Percentiles rank a stretch among this genome's conserved stretches.
These are phyloP conservation scores for Coniochaeta hoffmannii DNA, from an alignment of 2,329 filamentous ascomycete species.

Conservation along the genomic window DNA sequence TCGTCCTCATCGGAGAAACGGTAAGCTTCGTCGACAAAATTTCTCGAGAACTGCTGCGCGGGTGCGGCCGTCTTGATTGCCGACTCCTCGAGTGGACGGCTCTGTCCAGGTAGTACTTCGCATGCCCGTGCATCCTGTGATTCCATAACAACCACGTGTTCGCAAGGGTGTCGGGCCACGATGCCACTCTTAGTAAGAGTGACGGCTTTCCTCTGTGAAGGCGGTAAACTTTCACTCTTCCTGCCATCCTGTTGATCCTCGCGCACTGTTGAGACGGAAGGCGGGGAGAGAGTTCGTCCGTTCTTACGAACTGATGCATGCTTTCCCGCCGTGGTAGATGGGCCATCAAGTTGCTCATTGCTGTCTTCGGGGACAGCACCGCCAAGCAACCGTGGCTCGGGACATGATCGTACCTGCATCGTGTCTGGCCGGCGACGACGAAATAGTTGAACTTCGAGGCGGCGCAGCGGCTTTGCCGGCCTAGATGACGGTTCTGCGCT, in stretches of 20 bases:
- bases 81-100: neutral
- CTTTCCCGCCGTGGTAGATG: neutral
- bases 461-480: neutral
- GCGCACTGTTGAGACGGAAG: neutral
- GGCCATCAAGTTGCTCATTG: neutral
- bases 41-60: constrained; percentile 6
- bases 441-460: neutral
- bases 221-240: neutral
- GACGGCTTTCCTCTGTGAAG: neutral
- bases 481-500: neutral
- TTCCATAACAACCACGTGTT: neutral
- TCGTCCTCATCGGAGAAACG: neutral
- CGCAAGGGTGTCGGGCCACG: neutral
- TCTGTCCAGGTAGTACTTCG: neutral
- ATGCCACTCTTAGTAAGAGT: neutral
- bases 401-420: neutral
- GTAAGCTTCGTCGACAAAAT: constrained; percentile 16
- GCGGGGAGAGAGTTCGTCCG: neutral
- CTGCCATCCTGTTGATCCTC: neutral
- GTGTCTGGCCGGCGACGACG: neutral
- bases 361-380: neutral
- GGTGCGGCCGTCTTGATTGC: neutral
- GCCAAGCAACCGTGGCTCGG: neutral
- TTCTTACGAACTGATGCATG: neutral
- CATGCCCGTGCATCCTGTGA: neutral